Evolutionary conservation across 2,329 filamentous ascomycete genomes (phyloP).

Genomic region (Calonectria honghensis): DNA sequence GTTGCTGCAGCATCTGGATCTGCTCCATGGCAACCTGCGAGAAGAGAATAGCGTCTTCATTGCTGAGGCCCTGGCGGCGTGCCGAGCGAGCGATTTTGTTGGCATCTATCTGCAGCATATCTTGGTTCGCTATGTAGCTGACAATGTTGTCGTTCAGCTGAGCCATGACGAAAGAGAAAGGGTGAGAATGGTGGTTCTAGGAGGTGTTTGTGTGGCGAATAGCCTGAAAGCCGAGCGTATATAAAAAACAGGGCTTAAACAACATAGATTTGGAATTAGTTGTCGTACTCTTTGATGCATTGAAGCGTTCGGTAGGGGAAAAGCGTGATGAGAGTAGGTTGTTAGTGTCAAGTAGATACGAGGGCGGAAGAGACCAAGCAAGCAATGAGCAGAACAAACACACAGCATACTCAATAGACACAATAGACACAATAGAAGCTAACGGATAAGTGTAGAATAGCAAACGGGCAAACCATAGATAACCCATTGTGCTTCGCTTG

Average conservation of each 20-base stretch:
- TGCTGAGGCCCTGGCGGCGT: neutral
- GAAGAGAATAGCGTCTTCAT: conserved; percentile 16
- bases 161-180: neutral
- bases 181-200: neutral
- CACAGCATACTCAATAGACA: neutral
- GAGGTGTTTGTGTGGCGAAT: neutral
- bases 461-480: neutral
- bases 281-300: neutral
- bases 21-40: conserved; percentile 8
- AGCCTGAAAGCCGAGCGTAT: too few relatives aligned
- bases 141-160: neutral
- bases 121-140: conserved; percentile 1
- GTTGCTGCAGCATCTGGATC: neutral
- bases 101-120: neutral
- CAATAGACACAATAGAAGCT: too few relatives aligned
- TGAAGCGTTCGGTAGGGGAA: neutral
- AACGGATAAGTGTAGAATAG: neutral
- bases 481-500: neutral
- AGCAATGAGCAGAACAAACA: neutral
- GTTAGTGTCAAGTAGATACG: neutral
- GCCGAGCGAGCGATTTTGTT: neutral
- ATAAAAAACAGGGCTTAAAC: neutral
- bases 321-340: neutral
- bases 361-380: too few relatives aligned
- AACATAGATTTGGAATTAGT: neutral